A percentile compares a stretch with the other conserved stretches of the same genome.
These are phyloP conservation scores for Thalassiosira tumida DNA, from an alignment of 352 stramenopile genomes.

Conservation along the genomic window DNA sequence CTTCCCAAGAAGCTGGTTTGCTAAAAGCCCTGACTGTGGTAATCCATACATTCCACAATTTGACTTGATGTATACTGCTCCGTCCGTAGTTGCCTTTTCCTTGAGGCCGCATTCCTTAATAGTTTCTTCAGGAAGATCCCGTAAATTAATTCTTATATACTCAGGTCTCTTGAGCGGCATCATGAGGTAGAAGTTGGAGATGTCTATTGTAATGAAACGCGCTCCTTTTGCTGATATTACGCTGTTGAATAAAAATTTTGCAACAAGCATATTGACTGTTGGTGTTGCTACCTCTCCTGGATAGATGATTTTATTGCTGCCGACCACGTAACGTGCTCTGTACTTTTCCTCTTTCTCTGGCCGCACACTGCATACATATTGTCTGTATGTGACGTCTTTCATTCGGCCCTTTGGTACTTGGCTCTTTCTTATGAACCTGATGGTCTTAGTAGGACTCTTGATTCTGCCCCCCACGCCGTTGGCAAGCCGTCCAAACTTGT, in stretches of 20 bases:
- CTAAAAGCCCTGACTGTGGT: conserved; percentile 33
- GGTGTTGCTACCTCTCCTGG: neutral
- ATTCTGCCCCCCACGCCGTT: conserved; percentile 22
- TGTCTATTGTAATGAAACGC: conserved; percentile 14
- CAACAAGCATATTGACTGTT: conserved; percentile 3
- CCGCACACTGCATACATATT: conserved; percentile 6
- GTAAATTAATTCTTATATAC: neutral
- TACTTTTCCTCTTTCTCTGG: conserved; percentile 1
- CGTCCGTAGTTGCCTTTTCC: neutral
- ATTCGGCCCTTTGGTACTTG: conserved; percentile 55
- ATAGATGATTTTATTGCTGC: neutral
- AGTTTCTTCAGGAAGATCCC: neutral
- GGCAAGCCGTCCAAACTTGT: conserved; percentile 63
- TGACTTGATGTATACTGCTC: neutral
- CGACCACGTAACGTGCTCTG: neutral
- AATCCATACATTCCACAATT: conserved; percentile 46
- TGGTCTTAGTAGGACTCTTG: conserved; percentile 48
- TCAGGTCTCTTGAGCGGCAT: neutral
- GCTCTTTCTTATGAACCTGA: conserved; percentile 59
- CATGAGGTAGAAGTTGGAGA: conserved; percentile 24
- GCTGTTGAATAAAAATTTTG: conserved; percentile 48
- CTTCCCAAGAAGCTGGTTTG: conserved; percentile 44
- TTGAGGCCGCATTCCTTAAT: neutral
- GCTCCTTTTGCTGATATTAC: conserved; percentile 34
- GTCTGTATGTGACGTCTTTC: conserved; percentile 34